phyloP scores from a whole-genome alignment of 179 eudicot genomes.

The Spergularia azorica region DNA sequence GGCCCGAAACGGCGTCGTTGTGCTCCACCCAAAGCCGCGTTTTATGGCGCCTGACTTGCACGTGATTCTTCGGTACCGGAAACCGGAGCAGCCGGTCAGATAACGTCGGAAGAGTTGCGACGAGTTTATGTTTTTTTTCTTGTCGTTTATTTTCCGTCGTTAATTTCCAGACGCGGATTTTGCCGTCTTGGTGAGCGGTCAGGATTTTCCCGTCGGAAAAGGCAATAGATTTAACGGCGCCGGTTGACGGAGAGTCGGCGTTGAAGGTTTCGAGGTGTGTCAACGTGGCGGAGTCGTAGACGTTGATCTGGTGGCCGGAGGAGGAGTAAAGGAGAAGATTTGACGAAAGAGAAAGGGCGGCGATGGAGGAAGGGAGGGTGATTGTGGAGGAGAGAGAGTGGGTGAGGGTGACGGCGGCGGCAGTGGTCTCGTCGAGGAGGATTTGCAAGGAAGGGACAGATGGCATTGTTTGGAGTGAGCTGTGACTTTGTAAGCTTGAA shows the following conservation, averaged over 20 bases:
- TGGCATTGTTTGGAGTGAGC: slow-evolving; percentile 69
- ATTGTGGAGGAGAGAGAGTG: slow-evolving; percentile 30
- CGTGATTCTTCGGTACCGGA: slow-evolving; percentile 40
- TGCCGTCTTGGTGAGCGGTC: slow-evolving; percentile 47
- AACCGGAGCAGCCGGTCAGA: slow-evolving; percentile 30
- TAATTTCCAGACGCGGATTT: slow-evolving; percentile 44
- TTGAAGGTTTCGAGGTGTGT: slow-evolving; percentile 41
- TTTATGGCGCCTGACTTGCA: slow-evolving; percentile 43
- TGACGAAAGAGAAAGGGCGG: slow-evolving; percentile 35
- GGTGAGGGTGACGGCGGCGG: slow-evolving; percentile 23
- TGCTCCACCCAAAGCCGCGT: slow-evolving; percentile 43
- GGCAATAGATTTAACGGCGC: slow-evolving; percentile 54
- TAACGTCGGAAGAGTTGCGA: slow-evolving; percentile 35
- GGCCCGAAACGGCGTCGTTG: slow-evolving; percentile 47
- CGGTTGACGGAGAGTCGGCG: slow-evolving; percentile 31
- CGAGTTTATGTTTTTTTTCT: slow-evolving; percentile 15
- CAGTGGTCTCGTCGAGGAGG: slow-evolving; percentile 23
- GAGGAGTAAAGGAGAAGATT: slow-evolving; percentile 64
- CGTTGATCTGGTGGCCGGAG: slow-evolving; percentile 53
- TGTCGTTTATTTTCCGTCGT: slow-evolving; percentile 10
- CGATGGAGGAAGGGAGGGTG: slow-evolving; percentile 37
- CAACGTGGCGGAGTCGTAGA: slow-evolving; percentile 38
- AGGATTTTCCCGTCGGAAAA: slow-evolving; percentile 40
- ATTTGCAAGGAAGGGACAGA: slow-evolving; percentile 73
- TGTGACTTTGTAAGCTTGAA: slow-evolving; percentile 47